A percentile compares a stretch with the other conserved stretches of the same genome.
Conservation (phyloP, 805 yeast species). For the Teunomyces stri region DNA sequence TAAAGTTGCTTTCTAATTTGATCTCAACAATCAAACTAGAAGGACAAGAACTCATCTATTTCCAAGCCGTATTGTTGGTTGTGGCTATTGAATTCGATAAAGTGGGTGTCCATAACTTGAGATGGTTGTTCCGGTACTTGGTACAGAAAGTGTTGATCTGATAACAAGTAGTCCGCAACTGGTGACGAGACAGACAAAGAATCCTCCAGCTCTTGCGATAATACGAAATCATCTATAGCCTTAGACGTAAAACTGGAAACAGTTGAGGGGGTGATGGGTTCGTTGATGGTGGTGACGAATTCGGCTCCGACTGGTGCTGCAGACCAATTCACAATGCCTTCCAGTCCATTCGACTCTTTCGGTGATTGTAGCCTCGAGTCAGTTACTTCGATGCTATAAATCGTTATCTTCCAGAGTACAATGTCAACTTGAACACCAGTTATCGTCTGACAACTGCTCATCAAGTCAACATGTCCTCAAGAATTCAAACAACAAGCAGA, state of each 20-base stretch:
- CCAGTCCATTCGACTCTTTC: background rate
- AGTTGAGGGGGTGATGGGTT: conserved; percentile 4
- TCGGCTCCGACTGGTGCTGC: conserved; percentile 6
- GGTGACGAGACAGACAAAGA: conserved; percentile 9
- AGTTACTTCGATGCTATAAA: conserved; percentile 37
- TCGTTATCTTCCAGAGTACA: conserved; percentile 4
- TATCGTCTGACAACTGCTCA: conserved; percentile 3
- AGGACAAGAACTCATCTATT: conserved; percentile 31
- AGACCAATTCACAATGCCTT: conserved; percentile 1
- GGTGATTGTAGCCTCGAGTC: conserved; percentile 5
- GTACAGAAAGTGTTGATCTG: conserved; percentile 6
- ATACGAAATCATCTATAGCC: conserved; percentile 7
- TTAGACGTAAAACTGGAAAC: conserved; percentile 1
- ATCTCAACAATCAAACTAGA: conserved; percentile 11
- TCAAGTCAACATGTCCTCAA: background rate
- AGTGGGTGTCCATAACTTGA: conserved; percentile 2
- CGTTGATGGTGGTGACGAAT: background rate
- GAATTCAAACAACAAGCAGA: conserved; percentile 27
- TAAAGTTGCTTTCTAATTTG: background rate
- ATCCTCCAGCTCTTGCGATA: conserved; percentile 7
- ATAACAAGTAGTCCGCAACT: conserved; percentile 5
- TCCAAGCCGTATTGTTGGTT: conserved; percentile 18
- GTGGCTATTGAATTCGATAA: conserved; percentile 3
- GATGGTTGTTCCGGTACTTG: conserved; percentile 7
- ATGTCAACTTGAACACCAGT: background rate